These are phyloP conservation scores for Tulasnella sp. DNA, from an alignment of 768 basidiomycete species.

Conservation along the genomic window DNA sequence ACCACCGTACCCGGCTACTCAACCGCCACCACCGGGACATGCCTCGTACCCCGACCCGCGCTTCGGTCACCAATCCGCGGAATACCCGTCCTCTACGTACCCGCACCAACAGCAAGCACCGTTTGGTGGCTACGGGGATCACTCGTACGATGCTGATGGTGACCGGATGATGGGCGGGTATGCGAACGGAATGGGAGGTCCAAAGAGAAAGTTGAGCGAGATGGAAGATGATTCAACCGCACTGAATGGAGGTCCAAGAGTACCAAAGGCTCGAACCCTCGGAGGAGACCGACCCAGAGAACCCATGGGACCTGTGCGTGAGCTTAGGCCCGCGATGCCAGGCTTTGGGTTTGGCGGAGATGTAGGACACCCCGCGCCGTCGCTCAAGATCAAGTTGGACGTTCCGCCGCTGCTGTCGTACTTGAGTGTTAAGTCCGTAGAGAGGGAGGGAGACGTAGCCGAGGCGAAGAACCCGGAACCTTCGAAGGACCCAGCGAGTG, in stretches of 20 bases:
- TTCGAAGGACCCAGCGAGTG: constrained; percentile 29
- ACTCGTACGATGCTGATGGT: background rate
- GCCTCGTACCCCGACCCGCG: background rate
- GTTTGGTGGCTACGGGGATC: background rate
- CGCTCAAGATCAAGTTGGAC: constrained; percentile 36
- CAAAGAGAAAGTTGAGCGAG: constrained; percentile 13
- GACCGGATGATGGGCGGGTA: background rate
- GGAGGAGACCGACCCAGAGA: constrained; percentile 59
- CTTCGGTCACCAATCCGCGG: background rate
- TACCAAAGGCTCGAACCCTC: constrained; percentile 46
- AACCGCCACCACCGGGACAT: background rate
- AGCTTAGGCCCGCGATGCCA: constrained; percentile 36
- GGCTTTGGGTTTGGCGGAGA: constrained; percentile 20
- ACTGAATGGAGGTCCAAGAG: constrained; percentile 13
- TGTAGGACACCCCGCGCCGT: constrained; percentile 18
- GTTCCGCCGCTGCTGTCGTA: constrained; percentile 55
- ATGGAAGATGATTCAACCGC: background rate
- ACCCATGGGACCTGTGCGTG: constrained; percentile 40
- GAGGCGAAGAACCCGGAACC: constrained; percentile 72
- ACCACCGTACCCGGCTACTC: background rate
- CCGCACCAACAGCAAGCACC: background rate
- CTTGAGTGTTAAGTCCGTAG: constrained; percentile 53
- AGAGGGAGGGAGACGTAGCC: constrained; percentile 51
- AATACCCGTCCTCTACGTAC: background rate
- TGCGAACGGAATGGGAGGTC: background rate